Evolutionary conservation across 2,329 filamentous ascomycete species (phyloP), one percentile per base, ranked within the genome.

Genomic region (Xylaria sp.): DNA sequence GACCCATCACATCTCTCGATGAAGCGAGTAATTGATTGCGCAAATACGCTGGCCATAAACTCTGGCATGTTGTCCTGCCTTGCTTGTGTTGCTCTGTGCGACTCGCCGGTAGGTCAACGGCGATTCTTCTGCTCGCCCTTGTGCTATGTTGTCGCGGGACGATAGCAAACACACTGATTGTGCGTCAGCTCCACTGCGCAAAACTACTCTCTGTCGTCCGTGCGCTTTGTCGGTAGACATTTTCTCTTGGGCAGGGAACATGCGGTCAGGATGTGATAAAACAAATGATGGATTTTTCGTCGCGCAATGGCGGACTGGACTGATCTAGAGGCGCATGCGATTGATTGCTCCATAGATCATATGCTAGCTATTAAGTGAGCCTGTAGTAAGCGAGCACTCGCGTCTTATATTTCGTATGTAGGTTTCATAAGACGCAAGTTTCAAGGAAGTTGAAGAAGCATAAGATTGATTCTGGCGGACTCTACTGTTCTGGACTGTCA

Each of bases 81-180:
- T 36, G 58, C 62, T 54, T 70, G 68, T 70, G 66, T 66, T 41
- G 62, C 66, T 23, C 55, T 51, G 62, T 71, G 66, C 62, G 57
- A 31, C 59, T 20, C 13, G 18, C 31, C 62, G 58, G 61, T 68
- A 68, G 60, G 65, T 41, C 58, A 20, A 52, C 25, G 56, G 51
- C 33, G 51, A 55, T 41, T 55, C 52, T 43, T 52, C 52, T 18
- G 15, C 39, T 54, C 51, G 41, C 54, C 41, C 66, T 52, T 64
- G 62, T 71, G 58, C 58, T 54, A 62, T 66, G 56, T 23, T 43
- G n/a, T 41, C 23, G 36, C n/a, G 52, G n/a, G 46, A 25, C 2
- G 41, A n/a, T 18, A 46, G 41, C 15, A n/a, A n/a, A 46, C 41
- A 13, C 18, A 20, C 55, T 49, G 54, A 28, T n/a, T 46, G 15